Conservation (phyloP, 805 yeast species). For the Isabelozyma gotoi region DNA sequence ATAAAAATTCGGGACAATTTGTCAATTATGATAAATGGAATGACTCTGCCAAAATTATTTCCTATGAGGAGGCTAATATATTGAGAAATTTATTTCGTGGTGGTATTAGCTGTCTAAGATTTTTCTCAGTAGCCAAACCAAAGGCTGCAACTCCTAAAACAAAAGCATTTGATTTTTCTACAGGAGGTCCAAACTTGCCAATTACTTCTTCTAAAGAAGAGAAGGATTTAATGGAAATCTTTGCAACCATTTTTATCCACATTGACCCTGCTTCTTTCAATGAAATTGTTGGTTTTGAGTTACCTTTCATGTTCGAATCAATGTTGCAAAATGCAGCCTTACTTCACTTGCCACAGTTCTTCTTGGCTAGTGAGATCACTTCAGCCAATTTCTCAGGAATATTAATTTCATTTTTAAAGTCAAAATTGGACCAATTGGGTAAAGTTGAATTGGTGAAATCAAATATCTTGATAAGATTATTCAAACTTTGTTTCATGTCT, state of each 20-base stretch:
- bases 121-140: slow-evolving; percentile 64
- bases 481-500: slow-evolving; percentile 93
- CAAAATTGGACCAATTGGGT: slow-evolving; percentile 76
- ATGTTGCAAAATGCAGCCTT: slow-evolving; percentile 83
- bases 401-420: slow-evolving; percentile 70
- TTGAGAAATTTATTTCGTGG: slow-evolving; percentile 79
- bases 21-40: slow-evolving; percentile 65
- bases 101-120: slow-evolving; percentile 75
- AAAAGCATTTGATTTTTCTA: slow-evolving; percentile 54
- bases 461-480: slow-evolving; percentile 78
- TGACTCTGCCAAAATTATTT: slow-evolving; percentile 79
- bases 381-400: slow-evolving; percentile 90
- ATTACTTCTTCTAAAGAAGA: slow-evolving; percentile 89
- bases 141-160: slow-evolving; percentile 25
- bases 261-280: slow-evolving; percentile 94
- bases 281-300: slow-evolving; percentile 81
- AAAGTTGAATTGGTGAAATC: slow-evolving; percentile 74
- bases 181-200: slow-evolving; percentile 79
- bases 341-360: slow-evolving; percentile 89
- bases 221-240: slow-evolving; percentile 91
- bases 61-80: slow-evolving; percentile 78
- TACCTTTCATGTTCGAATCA: slow-evolving; percentile 72
- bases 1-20: slow-evolving; percentile 35
- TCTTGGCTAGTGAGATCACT: slow-evolving; percentile 90
- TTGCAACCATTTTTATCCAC: slow-evolving; percentile 90